These are phyloP conservation scores for Euphorbia pulcherrima DNA, from an alignment of 345 rosid species.

Conservation along the genomic window DNA sequence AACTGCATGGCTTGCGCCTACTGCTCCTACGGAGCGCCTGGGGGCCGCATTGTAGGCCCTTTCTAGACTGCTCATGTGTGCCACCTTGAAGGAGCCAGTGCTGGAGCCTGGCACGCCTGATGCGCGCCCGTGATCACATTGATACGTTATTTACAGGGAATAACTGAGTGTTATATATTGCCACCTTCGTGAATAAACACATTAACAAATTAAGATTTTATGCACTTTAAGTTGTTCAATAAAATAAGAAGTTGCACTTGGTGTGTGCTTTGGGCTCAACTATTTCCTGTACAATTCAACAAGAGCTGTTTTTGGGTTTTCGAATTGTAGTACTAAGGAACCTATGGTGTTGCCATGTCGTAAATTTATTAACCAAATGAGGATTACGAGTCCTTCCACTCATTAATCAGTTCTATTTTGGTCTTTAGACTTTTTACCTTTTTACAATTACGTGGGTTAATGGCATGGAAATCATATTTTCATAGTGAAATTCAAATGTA, in stretches of 20 bases:
- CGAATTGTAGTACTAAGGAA: constrained; percentile 3
- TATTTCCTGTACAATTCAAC: constrained; percentile 7
- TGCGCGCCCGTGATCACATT: no score
- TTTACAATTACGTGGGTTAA: not conserved
- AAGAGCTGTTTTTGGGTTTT: not conserved
- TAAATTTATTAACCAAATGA: not conserved
- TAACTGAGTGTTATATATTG: constrained; percentile 25
- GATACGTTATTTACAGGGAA: constrained; percentile 15
- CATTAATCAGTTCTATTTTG: not conserved
- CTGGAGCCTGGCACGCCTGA: no score
- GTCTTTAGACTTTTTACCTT: not conserved
- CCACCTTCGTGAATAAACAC: not conserved
- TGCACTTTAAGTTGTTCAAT: constrained; percentile 72
- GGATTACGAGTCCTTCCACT: not conserved
- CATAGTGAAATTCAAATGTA: not conserved
- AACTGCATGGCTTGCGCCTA: no score
- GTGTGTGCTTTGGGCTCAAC: constrained; percentile 42
- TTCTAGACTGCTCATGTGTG: no score
- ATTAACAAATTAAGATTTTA: constrained; percentile 1
- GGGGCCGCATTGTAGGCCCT: no score
- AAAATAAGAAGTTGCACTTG: constrained; percentile 11
- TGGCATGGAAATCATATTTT: no score
- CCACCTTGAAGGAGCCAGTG: no score
- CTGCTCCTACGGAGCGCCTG: no score
- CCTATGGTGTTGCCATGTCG: not conserved